Evolutionary conservation across 192 early-diverging fungal species (phyloP).

Genomic region (Lunasporangiospora selenospora): DNA sequence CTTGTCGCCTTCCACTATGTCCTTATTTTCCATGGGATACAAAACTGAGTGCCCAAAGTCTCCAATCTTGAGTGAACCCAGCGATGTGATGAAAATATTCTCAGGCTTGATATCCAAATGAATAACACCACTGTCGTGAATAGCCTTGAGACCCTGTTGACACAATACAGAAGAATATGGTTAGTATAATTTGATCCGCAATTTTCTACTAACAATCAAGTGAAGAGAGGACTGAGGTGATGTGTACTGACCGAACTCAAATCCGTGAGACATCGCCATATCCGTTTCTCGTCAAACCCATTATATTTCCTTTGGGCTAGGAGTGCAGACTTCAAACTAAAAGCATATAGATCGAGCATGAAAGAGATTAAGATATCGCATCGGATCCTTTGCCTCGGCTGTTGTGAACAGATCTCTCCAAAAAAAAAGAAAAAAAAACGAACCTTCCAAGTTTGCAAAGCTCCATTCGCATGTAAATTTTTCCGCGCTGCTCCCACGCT

Average conservation of each 20-base stretch:
- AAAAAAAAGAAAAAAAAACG: constrained; percentile 10
- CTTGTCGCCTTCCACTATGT: constrained; percentile 88
- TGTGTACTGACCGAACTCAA: constrained; percentile 54
- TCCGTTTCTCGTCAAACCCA: constrained; percentile 61
- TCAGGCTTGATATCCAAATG: constrained; percentile 93
- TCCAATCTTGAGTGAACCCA: constrained; percentile 80
- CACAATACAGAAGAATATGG: constrained; percentile 16
- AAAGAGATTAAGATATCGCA: neutral
- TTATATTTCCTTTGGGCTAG: constrained; percentile 34
- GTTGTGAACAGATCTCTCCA: neutral
- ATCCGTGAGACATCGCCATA: constrained; percentile 78
- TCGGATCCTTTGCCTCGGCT: neutral
- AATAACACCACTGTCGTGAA: constrained; percentile 75
- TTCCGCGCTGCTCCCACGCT: constrained; percentile 94
- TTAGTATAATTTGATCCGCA: neutral
- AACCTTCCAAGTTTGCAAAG: constrained; percentile 81
- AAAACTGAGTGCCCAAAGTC: constrained; percentile 89
- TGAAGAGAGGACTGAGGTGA: neutral
- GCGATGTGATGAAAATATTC: constrained; percentile 78
- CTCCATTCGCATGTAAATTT: constrained; percentile 90
- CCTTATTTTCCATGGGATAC: constrained; percentile 63
- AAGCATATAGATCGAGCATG: neutral
- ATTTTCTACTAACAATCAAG: constrained; percentile 2
- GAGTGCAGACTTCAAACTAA: constrained; percentile 28
- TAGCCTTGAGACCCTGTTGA: constrained; percentile 66